Evolutionary conservation across 2,329 filamentous ascomycete genomes (phyloP).

Genomic region (Botrytis hyacinthi): DNA sequence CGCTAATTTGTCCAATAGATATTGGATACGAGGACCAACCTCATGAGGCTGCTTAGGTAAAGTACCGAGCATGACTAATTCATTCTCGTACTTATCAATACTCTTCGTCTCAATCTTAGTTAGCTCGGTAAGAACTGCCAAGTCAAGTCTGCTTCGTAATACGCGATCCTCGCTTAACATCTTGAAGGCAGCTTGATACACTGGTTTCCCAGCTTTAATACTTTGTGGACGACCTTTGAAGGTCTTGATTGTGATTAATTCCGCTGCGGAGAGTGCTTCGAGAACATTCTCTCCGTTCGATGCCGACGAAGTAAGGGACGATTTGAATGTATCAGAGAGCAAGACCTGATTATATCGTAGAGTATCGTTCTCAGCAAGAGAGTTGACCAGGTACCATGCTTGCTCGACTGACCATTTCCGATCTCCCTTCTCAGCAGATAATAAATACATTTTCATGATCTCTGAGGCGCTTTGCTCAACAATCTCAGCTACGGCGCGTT

Average conservation of each 20-base stretch:
- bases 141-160: constrained; percentile 69
- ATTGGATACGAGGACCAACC: constrained; percentile 63
- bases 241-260: constrained; percentile 76
- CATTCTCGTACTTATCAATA: constrained; percentile 76
- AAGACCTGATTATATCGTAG: constrained; percentile 86
- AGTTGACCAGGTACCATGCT: constrained; percentile 84
- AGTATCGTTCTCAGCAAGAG: constrained; percentile 64
- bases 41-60: constrained; percentile 70
- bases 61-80: constrained; percentile 68
- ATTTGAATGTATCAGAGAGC: constrained; percentile 71
- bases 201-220: constrained; percentile 79
- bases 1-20: constrained; percentile 71
- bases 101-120: constrained; percentile 68
- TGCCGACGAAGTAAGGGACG: constrained; percentile 48
- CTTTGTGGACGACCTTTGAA: constrained; percentile 72
- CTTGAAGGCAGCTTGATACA: constrained; percentile 81
- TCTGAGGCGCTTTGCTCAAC: constrained; percentile 85
- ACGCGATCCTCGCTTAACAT: constrained; percentile 69
- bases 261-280: constrained; percentile 76
- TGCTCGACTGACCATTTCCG: constrained; percentile 79
- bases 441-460: constrained; percentile 88
- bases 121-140: constrained; percentile 66
- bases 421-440: constrained; percentile 50
- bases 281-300: constrained; percentile 71
- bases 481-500: constrained; percentile 80